These are phyloP conservation scores for Agaricus blazei DNA, from an alignment of 768 basidiomycete genomes.

Conservation along the genomic window DNA sequence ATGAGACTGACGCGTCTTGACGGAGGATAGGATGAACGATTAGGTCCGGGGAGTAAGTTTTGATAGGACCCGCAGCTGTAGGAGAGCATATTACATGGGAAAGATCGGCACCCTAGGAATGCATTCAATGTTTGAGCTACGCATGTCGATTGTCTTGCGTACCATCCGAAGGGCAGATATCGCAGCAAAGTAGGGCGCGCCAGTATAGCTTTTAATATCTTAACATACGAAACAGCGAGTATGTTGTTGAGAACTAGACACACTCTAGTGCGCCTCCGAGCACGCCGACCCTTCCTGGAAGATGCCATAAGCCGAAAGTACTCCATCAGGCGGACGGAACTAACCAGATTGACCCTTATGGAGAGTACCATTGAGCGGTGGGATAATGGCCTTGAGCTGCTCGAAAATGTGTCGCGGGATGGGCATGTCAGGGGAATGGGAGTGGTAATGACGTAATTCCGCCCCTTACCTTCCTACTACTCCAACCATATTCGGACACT, in stretches of 20 bases:
- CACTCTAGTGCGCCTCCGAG: slow-evolving; percentile 93
- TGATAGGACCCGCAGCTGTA: slow-evolving; percentile 87
- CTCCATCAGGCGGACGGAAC: slow-evolving; percentile 12
- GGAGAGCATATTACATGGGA: slow-evolving; percentile 98
- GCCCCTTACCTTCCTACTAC: neutral
- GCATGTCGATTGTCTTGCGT: slow-evolving; percentile 16
- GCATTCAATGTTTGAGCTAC: neutral
- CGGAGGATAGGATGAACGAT: slow-evolving; percentile 94
- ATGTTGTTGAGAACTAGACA: slow-evolving; percentile 20
- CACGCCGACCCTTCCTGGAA: slow-evolving; percentile 81
- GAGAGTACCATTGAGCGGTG: slow-evolving; percentile 80
- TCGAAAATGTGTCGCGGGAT: slow-evolving; percentile 56
- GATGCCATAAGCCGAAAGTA: neutral
- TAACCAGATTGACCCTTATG: slow-evolving; percentile 94
- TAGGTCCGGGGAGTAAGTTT: slow-evolving; percentile 93
- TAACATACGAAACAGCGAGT: neutral
- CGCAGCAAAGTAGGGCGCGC: slow-evolving; percentile 94
- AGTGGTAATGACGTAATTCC: neutral
- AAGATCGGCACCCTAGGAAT: slow-evolving; percentile 76
- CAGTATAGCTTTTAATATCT: slow-evolving; percentile 68
- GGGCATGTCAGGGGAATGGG: slow-evolving; percentile 39
- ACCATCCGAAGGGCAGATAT: slow-evolving; percentile 88
- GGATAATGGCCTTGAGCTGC: slow-evolving; percentile 79
- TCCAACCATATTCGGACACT: neutral
- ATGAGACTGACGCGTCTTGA: slow-evolving; percentile 49